Base-by-base conservation (phyloP, 306 rosid species). In the Ziziphus jujuba region DNA sequence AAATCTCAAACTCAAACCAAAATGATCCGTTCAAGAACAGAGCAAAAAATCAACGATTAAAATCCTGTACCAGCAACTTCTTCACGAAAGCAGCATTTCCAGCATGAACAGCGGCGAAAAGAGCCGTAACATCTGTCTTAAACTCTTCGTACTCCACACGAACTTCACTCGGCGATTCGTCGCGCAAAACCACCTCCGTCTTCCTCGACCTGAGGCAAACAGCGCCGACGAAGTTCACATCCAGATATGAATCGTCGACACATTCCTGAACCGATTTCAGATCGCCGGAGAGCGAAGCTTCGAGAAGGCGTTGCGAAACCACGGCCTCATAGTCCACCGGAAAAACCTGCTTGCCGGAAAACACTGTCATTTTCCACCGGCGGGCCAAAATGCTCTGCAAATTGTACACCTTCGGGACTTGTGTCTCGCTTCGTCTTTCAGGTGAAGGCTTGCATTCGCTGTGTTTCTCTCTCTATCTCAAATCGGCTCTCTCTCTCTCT, bases 171-270 rank as follows among this genome's bases (percentile, higher is more conserved):
- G 91, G 61, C 55, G 91, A 82, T 75, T 92, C 97, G 7, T 79
- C 81, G 25, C 55, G 44, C 5, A 84, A 51, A 4, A 86, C 49
- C 48, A 90, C 58, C 74, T 92, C 90, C 0, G 93, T 61, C 73
- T 60, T 82, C 66, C 86, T 71, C 22, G 77, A 78, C 72, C 79
- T 81, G 54, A 92, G 56, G 48, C 61, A 70, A 33, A 92, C 88
- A 6, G 91, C 91, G 58, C 91, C 98, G n/a, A 84, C 71, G 76
- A 86, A 87, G 91, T 90, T 92, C 51, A 92, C 93, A 77, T 92
- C 96, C 28, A 90, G 85, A 43, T 72, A 84, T 48, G 97, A 93
- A 84, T 92, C 89, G 63, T 82, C 66, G 61, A 87, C 77, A 81
- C 83, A 86, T 51, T 83, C 84, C 34, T 67, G 2, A 5, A 84